Base-by-base conservation (phyloP, 2,329 filamentous ascomycete species). In the Venturia oleaginea region DNA sequence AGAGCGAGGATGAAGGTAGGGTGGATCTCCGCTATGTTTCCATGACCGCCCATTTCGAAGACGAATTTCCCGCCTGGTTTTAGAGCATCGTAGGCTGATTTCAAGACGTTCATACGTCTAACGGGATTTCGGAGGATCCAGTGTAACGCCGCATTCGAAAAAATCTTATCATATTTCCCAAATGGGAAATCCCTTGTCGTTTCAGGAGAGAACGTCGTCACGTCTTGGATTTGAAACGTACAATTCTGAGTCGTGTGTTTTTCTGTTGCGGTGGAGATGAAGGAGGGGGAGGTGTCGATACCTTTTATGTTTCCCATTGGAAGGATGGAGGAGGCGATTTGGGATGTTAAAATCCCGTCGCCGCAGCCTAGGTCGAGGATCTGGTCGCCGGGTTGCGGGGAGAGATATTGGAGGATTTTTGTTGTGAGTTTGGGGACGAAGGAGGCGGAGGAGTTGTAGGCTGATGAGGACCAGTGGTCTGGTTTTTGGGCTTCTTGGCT, bases 21-120 rank as follows among this genome's bases (percentile, higher is more conserved):
- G 34, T 83, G 80, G 68, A 88, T 81, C 73, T 90, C 87, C 0
- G 79, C 76, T 0, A 88, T 80, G 72, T 90, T 90, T 24, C 88
- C 88, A 61, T 86, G 80, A 0, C 87, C 87, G 62, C 88, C 87
- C 84, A 87, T 87, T 73, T 91, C 88, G 69, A 90, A 89, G 11
- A 83, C 81, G 65, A 90, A 86, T 0, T 69, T 70, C 1, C 85
- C 87, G 13, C 80, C 80, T 0, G 83, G 81, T 40, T 76, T 78
- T 2, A 90, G 78, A 0, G 81, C 76, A 10, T 74, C 74, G 66
- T 80, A 75, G 3, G 85, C 78, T 46, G 78, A 81, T 8, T 70
- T 68, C 69, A 90, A 86, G 72, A 87, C 83, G 34, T 72, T 69
- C 3, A 73, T 68, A 11, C 84, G 79, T 0, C 79, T 80, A 0